These are phyloP conservation scores for Leucoagaricus sp. DNA, from an alignment of 1,284 basidiomycete genomes.

Conservation along the genomic window DNA sequence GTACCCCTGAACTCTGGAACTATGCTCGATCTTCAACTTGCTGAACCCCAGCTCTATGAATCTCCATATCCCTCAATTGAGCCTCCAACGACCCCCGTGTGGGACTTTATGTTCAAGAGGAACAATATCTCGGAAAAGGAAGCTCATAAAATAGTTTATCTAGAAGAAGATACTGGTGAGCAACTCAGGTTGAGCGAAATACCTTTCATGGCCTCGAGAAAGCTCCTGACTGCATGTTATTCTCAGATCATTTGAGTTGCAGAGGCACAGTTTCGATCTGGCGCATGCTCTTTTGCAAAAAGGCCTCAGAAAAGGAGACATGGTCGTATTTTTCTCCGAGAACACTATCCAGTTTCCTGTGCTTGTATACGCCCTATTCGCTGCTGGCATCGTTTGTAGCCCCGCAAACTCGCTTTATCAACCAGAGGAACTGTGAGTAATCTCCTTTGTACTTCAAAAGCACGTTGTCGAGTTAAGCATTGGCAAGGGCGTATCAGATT, in stretches of 20 bases:
- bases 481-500: conserved; percentile 1
- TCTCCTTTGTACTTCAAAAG: not conserved
- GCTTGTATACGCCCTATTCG: not conserved
- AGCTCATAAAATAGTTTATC: not conserved
- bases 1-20: not conserved
- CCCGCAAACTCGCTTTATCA: conserved; percentile 6
- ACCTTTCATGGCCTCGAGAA: not conserved
- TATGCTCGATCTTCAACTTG: not conserved
- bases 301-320: conserved; percentile 4
- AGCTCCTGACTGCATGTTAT: not conserved
- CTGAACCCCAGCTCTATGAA: not conserved
- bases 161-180: conserved; percentile 4
- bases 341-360: conserved; percentile 6
- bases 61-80: conserved; percentile 1
- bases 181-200: not conserved
- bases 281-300: not conserved
- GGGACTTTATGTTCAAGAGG: conserved; percentile 4
- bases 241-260: not conserved
- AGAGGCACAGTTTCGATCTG: not conserved
- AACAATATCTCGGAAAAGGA: not conserved
- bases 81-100: not conserved
- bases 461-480: not conserved
- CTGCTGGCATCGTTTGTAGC: not conserved
- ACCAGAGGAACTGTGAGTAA: conserved; percentile 6
- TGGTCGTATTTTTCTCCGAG: conserved; percentile 1